phyloP scores from a whole-genome alignment of 2,329 filamentous ascomycete species.

The Paecilomyces niveus region DNA sequence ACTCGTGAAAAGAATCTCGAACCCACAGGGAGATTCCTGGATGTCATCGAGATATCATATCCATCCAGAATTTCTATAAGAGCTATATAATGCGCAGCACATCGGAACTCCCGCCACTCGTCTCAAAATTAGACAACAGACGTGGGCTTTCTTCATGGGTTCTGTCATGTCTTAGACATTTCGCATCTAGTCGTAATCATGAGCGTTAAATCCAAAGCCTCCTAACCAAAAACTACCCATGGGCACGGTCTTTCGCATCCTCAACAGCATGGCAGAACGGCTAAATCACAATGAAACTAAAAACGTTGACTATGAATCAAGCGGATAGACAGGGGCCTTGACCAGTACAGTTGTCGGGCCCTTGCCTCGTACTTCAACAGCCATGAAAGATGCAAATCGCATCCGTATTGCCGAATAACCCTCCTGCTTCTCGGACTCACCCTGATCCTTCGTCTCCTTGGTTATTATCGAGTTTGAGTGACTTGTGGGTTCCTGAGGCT shows the following conservation, averaged over 20 bases:
- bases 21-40: too few species aligned
- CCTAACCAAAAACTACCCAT: not conserved
- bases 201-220: not conserved
- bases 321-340: constrained; percentile 63
- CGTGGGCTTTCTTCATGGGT: not conserved
- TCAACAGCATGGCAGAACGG: too few species aligned
- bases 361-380: constrained; percentile 66
- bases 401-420: constrained; percentile 44
- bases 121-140: not conserved
- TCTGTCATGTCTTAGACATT: not conserved
- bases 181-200: not conserved
- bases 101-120: not conserved
- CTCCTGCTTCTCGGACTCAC: constrained; percentile 15
- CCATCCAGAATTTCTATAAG: not conserved
- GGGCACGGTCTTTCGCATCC: not conserved
- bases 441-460: constrained; percentile 12
- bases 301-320: constrained; percentile 14
- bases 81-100: not conserved
- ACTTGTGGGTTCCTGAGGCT: constrained; percentile 6
- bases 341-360: constrained; percentile 55
- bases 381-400: constrained; percentile 68
- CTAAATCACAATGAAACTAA: not conserved
- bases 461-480: constrained; percentile 4
- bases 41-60: too few species aligned
- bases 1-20: too few species aligned